These are phyloP conservation scores for Penicillium arizonense DNA, from an alignment of 495 filamentous ascomycete species.

Conservation along the genomic window DNA sequence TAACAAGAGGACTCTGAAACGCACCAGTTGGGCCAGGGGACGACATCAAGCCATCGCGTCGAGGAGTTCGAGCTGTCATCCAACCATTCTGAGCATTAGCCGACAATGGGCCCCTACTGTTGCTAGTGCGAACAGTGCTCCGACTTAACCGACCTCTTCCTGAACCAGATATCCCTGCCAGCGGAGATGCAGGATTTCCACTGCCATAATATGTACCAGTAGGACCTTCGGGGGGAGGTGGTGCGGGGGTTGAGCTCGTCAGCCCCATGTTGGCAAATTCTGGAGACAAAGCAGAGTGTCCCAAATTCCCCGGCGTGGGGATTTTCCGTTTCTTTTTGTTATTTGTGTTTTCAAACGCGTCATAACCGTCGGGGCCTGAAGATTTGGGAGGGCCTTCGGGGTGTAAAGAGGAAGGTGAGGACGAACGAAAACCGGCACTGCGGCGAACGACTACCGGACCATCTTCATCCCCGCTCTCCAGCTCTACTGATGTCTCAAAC, in stretches of 20 bases:
- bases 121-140: conserved; percentile 40
- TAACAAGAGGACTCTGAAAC: neutral
- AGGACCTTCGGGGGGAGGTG: conserved; percentile 45
- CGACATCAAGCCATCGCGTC: conserved; percentile 40
- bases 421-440: conserved; percentile 42
- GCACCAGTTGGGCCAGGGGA: conserved; percentile 40
- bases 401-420: conserved; percentile 30
- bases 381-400: conserved; percentile 32
- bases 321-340: conserved; percentile 99
- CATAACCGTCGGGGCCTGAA: conserved; percentile 76
- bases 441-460: conserved; percentile 45
- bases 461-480: conserved; percentile 48
- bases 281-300: conserved; percentile 58
- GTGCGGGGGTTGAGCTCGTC: conserved; percentile 42
- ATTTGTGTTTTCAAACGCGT: conserved; percentile 97
- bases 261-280: conserved; percentile 64
- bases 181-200: conserved; percentile 47
- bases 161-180: conserved; percentile 69
- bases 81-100: conserved; percentile 39
- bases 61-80: conserved; percentile 34
- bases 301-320: conserved; percentile 73
- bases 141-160: conserved; percentile 79
- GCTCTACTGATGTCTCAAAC: conserved; percentile 40
- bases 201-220: conserved; percentile 58
- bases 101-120: conserved; percentile 64